Conservation (phyloP, 148 eudicot species). For the Camellia japonica region DNA sequence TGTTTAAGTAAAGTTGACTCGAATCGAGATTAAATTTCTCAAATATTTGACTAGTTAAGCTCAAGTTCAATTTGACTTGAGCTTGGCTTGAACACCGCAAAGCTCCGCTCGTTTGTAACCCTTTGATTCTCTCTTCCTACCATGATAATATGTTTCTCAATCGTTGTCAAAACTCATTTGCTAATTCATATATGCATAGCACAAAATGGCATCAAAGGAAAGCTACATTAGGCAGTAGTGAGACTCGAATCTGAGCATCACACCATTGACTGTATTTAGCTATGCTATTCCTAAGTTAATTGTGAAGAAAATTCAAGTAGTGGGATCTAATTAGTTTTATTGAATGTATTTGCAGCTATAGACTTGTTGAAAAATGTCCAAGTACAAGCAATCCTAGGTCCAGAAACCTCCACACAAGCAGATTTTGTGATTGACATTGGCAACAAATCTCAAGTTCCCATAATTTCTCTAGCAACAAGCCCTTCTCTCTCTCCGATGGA, state of each 20-base stretch:
- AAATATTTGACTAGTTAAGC: no score
- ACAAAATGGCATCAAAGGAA: no score
- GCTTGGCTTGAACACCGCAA: no score
- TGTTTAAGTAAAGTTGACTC: no score
- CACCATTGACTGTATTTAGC: no score
- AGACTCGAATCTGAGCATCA: no score
- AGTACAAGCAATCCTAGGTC: conserved; percentile 61
- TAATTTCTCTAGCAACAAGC: conserved; percentile 55
- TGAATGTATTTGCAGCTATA: conserved; percentile 33
- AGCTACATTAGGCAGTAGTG: no score
- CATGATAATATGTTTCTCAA: not conserved
- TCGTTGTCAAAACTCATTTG: not conserved
- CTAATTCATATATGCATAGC: not conserved
- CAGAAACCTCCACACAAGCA: conserved; percentile 52
- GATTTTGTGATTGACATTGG: conserved; percentile 53
- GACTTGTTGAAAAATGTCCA: conserved; percentile 48
- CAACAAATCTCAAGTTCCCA: conserved; percentile 48
- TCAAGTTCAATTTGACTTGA: no score
- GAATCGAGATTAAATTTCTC: no score
- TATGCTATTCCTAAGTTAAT: no score
- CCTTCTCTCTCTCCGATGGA: conserved; percentile 46
- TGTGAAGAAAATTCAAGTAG: not conserved
- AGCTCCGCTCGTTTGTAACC: no score
- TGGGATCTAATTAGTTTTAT: not conserved
- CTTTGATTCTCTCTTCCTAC: not conserved